Conservation (phyloP, 2,329 filamentous ascomycete species). For the Alternaria dauci region DNA sequence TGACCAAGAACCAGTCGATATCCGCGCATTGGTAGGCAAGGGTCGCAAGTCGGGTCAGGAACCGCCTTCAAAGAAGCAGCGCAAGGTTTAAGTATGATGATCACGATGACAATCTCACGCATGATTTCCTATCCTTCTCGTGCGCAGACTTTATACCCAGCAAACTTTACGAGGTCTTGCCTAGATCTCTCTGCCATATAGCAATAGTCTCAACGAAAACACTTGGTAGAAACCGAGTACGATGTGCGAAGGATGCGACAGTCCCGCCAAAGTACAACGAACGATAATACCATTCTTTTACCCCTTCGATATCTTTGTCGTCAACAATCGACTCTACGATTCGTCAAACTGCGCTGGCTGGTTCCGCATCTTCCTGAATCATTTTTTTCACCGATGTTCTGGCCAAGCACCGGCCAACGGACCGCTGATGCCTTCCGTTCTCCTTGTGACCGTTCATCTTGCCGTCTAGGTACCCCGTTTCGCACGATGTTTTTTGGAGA, state of each 20-base stretch:
- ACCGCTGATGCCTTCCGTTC: conserved; percentile 4
- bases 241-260: neutral
- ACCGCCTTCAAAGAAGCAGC: conserved; percentile 52
- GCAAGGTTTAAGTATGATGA: conserved; percentile 43
- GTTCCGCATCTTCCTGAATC: neutral
- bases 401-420: conserved; percentile 10
- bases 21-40: conserved; percentile 57
- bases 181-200: neutral
- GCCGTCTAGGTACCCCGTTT: neutral
- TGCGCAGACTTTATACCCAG: conserved; percentile 15
- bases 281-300: neutral
- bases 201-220: neutral
- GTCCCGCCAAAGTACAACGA: neutral
- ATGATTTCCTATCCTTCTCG: neutral
- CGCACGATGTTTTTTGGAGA: conserved; percentile 2
- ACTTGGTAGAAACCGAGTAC: neutral
- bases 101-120: neutral
- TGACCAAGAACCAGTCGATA: conserved; percentile 62
- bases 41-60: conserved; percentile 53
- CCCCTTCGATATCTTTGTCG: neutral
- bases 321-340: neutral
- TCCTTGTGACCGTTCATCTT: neutral
- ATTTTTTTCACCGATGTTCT: neutral
- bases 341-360: neutral
- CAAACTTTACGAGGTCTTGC: neutral